A percentile compares a stretch with the other conserved stretches of the same genome.
phyloP scores from a whole-genome alignment of 441 rosid species.

The Mallotus japonicus region DNA sequence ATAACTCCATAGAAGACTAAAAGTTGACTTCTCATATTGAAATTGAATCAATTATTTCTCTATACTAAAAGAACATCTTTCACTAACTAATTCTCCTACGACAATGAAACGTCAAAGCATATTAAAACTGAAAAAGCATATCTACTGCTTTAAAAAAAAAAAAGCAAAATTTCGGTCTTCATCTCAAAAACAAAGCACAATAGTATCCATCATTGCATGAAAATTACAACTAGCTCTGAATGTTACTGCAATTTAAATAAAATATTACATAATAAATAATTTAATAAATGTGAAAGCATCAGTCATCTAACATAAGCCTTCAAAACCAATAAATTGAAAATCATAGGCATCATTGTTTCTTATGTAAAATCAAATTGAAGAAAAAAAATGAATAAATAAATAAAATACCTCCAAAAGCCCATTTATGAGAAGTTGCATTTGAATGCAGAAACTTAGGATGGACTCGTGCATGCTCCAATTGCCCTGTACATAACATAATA shows the following conservation, averaged over 20 bases:
- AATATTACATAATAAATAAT: too few species aligned
- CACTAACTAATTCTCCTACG: too few species aligned
- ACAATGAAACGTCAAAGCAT: too few species aligned
- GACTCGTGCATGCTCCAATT: slow-evolving; percentile 83
- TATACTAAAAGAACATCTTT: too few species aligned
- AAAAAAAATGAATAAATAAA: neutral
- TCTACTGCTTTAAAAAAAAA: too few species aligned
- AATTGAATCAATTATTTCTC: too few species aligned
- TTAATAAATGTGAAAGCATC: neutral
- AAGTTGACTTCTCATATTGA: too few species aligned
- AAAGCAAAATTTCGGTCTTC: neutral
- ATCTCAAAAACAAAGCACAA: neutral
- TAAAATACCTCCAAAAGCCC: slow-evolving; percentile 91
- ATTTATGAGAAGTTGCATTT: slow-evolving; percentile 96
- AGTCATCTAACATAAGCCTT: neutral
- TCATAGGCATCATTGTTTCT: slow-evolving; percentile 5
- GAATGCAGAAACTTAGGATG: slow-evolving; percentile 96
- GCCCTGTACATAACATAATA: slow-evolving; percentile 31
- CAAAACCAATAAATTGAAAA: neutral
- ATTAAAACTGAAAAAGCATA: too few species aligned
- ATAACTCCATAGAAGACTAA: too few species aligned
- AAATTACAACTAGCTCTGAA: neutral
- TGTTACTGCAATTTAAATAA: neutral
- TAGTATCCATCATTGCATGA: neutral
- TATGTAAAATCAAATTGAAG: neutral